phyloP scores from a whole-genome alignment of 345 rosid genomes.

The Anacardium occidentale region DNA sequence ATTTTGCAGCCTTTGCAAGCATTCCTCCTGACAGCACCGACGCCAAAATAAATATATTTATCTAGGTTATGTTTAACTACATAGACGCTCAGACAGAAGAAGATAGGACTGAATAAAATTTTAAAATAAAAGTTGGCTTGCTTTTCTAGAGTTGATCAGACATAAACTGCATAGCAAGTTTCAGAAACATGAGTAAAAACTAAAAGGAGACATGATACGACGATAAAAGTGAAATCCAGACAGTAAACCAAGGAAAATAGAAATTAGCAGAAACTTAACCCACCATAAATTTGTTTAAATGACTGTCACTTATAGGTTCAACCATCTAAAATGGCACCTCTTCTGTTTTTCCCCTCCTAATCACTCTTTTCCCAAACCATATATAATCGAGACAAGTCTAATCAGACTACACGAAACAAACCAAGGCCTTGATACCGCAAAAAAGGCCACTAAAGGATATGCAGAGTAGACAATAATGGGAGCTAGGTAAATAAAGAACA shows the following conservation, averaged over 20 bases:
- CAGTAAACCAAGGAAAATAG: not conserved
- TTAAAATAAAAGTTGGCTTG: not conserved
- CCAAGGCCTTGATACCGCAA: not conserved
- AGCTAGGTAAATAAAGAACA: not conserved
- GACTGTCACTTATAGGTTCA: not conserved
- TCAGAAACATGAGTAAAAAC: not conserved
- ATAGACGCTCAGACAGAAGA: not conserved
- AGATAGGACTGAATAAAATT: not conserved
- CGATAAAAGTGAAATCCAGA: not conserved
- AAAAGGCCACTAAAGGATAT: not conserved
- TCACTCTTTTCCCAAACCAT: too few species aligned
- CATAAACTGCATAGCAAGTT: not conserved
- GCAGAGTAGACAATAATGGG: not conserved
- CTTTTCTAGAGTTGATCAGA: slow-evolving; percentile 2
- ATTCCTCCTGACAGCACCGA: slow-evolving; percentile 68
- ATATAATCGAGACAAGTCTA: not conserved
- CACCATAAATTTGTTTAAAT: not conserved
- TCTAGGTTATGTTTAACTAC: not conserved
- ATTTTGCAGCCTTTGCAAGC: slow-evolving; percentile 76
- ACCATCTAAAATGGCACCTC: not conserved
- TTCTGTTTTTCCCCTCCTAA: too few species aligned
- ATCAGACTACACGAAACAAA: not conserved
- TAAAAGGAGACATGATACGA: not conserved
- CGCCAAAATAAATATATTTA: not conserved
- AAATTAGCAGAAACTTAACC: not conserved